Percentiles rank a stretch among this genome's conserved stretches.
phyloP scores from a whole-genome alignment of 805 yeast species.

The Isabelozyma rhagii region DNA sequence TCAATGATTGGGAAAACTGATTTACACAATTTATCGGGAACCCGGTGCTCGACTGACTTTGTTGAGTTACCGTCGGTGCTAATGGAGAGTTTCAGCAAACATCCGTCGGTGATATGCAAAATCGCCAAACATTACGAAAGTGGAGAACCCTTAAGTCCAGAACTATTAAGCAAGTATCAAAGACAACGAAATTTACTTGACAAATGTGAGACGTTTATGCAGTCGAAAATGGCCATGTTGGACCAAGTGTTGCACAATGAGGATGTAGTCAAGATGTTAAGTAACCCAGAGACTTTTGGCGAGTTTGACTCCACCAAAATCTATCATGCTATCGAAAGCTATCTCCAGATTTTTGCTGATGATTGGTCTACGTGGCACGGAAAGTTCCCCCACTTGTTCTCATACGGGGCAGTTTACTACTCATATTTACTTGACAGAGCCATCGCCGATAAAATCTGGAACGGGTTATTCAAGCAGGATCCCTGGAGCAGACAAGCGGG shows the following conservation, averaged over 20 bases:
- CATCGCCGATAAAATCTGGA: slow-evolving; percentile 84
- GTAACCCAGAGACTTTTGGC: slow-evolving; percentile 6
- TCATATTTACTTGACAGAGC: slow-evolving; percentile 90
- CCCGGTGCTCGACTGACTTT: slow-evolving; percentile 93
- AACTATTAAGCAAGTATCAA: slow-evolving; percentile 50
- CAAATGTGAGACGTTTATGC: slow-evolving; percentile 77
- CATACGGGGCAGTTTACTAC: slow-evolving; percentile 93
- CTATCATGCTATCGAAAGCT: slow-evolving; percentile 64
- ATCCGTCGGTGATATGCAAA: slow-evolving; percentile 66
- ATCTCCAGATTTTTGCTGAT: slow-evolving; percentile 63
- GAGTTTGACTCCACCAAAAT: slow-evolving; percentile 54
- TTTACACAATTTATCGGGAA: slow-evolving; percentile 89
- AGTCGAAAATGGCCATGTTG: slow-evolving; percentile 82
- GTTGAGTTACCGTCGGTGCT: slow-evolving; percentile 96
- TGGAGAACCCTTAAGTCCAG: slow-evolving; percentile 53
- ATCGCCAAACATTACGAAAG: slow-evolving; percentile 75
- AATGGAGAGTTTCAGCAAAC: slow-evolving; percentile 90
- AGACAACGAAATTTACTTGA: slow-evolving; percentile 51
- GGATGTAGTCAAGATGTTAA: slow-evolving; percentile 19
- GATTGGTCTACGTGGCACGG: slow-evolving; percentile 84
- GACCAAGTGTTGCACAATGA: slow-evolving; percentile 75
- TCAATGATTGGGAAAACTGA: slow-evolving; percentile 92
- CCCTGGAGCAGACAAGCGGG: slow-evolving; percentile 78
- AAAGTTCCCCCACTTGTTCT: slow-evolving; percentile 86
- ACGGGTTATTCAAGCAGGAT: slow-evolving; percentile 61